Conservation (phyloP, 1,284 basidiomycete species). For the Melanopsichium pennsylvanicum region DNA sequence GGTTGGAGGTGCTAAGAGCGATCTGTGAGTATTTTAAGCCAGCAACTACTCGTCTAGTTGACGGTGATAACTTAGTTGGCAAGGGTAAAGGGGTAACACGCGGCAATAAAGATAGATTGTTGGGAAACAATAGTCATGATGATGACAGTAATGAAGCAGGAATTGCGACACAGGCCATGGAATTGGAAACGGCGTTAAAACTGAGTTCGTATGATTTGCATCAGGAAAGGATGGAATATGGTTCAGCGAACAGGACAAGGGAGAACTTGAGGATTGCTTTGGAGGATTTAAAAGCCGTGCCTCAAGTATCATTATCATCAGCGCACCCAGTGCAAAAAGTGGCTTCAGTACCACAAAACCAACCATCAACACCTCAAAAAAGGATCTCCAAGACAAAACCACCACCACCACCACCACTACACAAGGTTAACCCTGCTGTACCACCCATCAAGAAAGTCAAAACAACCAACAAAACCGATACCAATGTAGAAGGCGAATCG, state of each 20-base stretch:
- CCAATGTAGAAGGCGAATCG: too few species aligned
- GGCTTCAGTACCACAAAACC: too few species aligned
- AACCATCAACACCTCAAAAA: too few species aligned
- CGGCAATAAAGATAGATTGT: neutral
- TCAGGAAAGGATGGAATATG: slow-evolving; percentile 4
- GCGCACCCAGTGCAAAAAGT: too few species aligned
- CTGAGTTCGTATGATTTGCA: slow-evolving; percentile 28
- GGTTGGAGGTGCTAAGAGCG: slow-evolving; percentile 50
- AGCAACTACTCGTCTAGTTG: neutral
- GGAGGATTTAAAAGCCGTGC: slow-evolving; percentile 18
- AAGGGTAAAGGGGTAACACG: too few species aligned
- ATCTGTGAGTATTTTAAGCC: slow-evolving; percentile 17
- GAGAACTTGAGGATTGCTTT: slow-evolving; percentile 6
- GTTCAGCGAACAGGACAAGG: slow-evolving; percentile 4
- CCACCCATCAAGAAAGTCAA: too few species aligned
- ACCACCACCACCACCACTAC: neutral
- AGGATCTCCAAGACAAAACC: too few species aligned
- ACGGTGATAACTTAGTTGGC: too few species aligned
- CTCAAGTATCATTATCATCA: too few species aligned
- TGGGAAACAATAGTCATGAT: too few species aligned
- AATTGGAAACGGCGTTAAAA: slow-evolving; percentile 16
- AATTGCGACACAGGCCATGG: neutral
- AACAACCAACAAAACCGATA: too few species aligned
- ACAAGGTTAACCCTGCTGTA: too few species aligned
- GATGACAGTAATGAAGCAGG: neutral